Conservation (phyloP, 2,329 filamentous ascomycete species). For the Hymenoscyphus albidus region DNA sequence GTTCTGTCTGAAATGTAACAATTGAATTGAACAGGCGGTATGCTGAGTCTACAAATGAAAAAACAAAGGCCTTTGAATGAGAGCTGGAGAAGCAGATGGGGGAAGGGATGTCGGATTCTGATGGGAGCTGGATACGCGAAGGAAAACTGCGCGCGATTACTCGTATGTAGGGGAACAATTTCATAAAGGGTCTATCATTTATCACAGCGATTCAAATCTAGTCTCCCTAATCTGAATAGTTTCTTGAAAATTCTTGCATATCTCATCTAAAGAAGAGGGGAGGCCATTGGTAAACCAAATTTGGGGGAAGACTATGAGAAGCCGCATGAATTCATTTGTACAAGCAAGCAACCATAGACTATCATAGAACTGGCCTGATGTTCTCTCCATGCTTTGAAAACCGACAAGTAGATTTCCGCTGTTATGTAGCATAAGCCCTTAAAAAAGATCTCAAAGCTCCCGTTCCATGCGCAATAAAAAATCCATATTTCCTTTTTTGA, state of each 20-base stretch:
- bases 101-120: too few species aligned
- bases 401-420: constrained; percentile 20
- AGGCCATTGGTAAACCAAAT: background rate
- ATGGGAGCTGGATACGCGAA: too few species aligned
- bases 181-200: too few species aligned
- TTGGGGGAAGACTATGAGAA: constrained; percentile 17
- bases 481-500: constrained; percentile 1
- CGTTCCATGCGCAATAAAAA: constrained; percentile 12
- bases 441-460: constrained; percentile 19
- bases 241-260: background rate
- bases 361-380: constrained; percentile 26
- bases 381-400: constrained; percentile 23
- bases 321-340: constrained; percentile 35
- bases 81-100: too few species aligned
- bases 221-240: background rate
- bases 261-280: background rate
- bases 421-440: constrained; percentile 14
- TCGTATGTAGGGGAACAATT: too few species aligned
- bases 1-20: too few species aligned
- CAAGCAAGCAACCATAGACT: constrained; percentile 33
- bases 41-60: too few species aligned
- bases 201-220: background rate
- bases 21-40: too few species aligned
- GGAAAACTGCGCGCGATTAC: too few species aligned
- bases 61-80: too few species aligned